These are phyloP conservation scores for Alloascoidea hylecoeti DNA, from an alignment of 805 yeast genomes.

Conservation along the genomic window DNA sequence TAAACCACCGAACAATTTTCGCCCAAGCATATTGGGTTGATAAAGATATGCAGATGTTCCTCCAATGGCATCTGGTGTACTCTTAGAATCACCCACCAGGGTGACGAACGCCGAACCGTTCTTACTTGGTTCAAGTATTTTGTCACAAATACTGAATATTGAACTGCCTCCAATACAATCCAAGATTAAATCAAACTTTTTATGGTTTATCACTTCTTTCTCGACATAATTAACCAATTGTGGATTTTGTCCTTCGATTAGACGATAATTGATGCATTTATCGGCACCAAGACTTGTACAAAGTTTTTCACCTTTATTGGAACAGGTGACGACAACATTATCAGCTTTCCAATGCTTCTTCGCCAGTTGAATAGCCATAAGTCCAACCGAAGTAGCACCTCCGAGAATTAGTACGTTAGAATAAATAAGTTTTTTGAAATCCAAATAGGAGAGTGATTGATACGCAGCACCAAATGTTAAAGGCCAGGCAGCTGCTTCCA, in stretches of 20 bases:
- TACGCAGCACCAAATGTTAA: conserved; percentile 52
- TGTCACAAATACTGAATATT: conserved; percentile 26
- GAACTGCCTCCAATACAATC: conserved; percentile 53
- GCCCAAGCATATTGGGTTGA: conserved; percentile 11
- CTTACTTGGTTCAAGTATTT: conserved; percentile 28
- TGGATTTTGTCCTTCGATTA: conserved; percentile 20
- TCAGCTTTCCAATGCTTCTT: conserved; percentile 30
- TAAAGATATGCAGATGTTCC: conserved; percentile 10
- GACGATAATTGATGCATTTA: conserved; percentile 46
- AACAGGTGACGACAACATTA: conserved; percentile 43
- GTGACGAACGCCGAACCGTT: conserved; percentile 36
- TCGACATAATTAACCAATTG: conserved; percentile 19
- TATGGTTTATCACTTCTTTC: no score
- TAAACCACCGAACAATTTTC: conserved; percentile 14
- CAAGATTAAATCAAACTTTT: conserved; percentile 43
- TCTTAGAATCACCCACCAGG: conserved; percentile 45
- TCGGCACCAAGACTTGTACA: conserved; percentile 43
- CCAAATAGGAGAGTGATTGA: conserved; percentile 22
- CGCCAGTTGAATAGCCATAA: conserved; percentile 39
- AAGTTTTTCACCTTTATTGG: conserved; percentile 28
- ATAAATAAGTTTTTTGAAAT: conserved; percentile 21
- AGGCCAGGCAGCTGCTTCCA: conserved; percentile 55
- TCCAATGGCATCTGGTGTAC: conserved; percentile 13
- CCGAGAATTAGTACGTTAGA: conserved; percentile 53
- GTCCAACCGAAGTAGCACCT: conserved; percentile 60